Conservation (phyloP, 192 early-diverging fungal species). For the Spinellus fusiger region DNA sequence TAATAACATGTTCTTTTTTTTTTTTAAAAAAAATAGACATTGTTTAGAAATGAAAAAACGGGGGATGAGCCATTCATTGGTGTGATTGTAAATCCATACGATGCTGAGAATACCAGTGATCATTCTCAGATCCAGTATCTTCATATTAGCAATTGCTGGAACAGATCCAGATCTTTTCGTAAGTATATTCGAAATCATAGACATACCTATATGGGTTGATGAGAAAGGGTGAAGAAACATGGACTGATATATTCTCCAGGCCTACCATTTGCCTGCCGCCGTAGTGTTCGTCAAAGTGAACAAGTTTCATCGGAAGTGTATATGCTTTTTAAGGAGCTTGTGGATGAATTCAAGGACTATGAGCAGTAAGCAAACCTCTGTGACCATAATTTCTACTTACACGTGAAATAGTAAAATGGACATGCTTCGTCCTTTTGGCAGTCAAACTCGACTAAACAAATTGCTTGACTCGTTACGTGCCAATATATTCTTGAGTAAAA, state of each 20-base stretch:
- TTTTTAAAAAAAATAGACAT: slow-evolving; percentile 23
- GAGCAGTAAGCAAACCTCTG: slow-evolving; percentile 38
- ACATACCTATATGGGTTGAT: neutral
- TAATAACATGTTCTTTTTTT: neutral
- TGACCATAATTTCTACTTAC: neutral
- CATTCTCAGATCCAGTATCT: slow-evolving; percentile 57
- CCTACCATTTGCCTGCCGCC: slow-evolving; percentile 48
- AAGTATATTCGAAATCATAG: slow-evolving; percentile 11
- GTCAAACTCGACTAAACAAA: slow-evolving; percentile 58
- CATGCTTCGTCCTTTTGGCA: slow-evolving; percentile 43
- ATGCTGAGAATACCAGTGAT: slow-evolving; percentile 43
- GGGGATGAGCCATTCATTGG: slow-evolving; percentile 87
- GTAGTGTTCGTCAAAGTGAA: slow-evolving; percentile 40
- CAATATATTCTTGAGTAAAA: slow-evolving; percentile 38
- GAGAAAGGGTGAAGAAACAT: slow-evolving; percentile 22
- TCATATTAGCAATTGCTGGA: slow-evolving; percentile 47
- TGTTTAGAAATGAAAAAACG: slow-evolving; percentile 56
- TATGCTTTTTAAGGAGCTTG: slow-evolving; percentile 45
- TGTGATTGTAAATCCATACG: slow-evolving; percentile 80
- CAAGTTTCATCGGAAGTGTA: slow-evolving; percentile 44
- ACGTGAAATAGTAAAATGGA: slow-evolving; percentile 53
- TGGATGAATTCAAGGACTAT: slow-evolving; percentile 55
- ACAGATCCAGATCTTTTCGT: slow-evolving; percentile 50
- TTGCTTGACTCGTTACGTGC: slow-evolving; percentile 44
- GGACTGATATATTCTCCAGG: slow-evolving; percentile 27